A percentile compares a stretch with the other conserved stretches of the same genome.
Evolutionary conservation across 164 flowering plant genomes (phyloP).

Genomic region (Dillenia turbinata): DNA sequence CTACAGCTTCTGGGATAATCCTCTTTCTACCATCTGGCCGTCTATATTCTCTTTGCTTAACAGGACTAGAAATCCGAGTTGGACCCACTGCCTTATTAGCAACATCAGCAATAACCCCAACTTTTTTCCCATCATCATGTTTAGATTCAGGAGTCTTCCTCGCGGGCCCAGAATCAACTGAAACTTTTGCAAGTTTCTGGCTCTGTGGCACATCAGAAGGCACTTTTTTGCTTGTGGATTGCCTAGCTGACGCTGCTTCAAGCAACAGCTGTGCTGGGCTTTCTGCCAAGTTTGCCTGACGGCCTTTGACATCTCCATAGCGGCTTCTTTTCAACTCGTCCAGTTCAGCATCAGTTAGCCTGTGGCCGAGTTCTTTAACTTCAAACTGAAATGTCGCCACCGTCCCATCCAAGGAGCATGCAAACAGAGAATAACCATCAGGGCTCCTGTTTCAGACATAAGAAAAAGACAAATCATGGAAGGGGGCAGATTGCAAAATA

Average conservation of each 20-base stretch:
- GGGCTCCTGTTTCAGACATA: conserved; percentile 72
- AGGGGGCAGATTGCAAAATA: neutral
- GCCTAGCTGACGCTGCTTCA: conserved; percentile 88
- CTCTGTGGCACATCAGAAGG: conserved; percentile 35
- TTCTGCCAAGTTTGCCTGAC: conserved; percentile 85
- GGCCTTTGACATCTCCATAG: conserved; percentile 91
- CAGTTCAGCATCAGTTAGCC: conserved; percentile 72
- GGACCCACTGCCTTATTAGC: conserved; percentile 40
- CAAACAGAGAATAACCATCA: conserved; percentile 95
- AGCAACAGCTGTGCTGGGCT: conserved; percentile 93
- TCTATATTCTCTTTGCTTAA: conserved; percentile 92
- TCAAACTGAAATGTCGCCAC: conserved; percentile 93
- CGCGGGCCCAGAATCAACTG: conserved; percentile 28
- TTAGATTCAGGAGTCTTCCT: conserved; percentile 36
- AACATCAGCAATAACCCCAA: conserved; percentile 37
- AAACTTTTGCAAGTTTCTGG: conserved; percentile 41
- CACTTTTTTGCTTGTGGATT: conserved; percentile 52
- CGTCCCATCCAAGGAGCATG: conserved; percentile 97
- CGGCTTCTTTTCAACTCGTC: conserved; percentile 88
- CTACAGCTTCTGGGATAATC: conserved; percentile 97
- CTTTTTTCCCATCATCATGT: conserved; percentile 52
- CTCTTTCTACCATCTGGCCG: conserved; percentile 98
- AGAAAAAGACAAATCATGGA: neutral
- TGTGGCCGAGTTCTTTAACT: conserved; percentile 79
- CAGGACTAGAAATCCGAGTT: conserved; percentile 69